Percentiles rank a stretch among this genome's conserved stretches.
These are phyloP conservation scores for Boletus sensibilis DNA, from an alignment of 768 basidiomycete genomes.

Conservation along the genomic window DNA sequence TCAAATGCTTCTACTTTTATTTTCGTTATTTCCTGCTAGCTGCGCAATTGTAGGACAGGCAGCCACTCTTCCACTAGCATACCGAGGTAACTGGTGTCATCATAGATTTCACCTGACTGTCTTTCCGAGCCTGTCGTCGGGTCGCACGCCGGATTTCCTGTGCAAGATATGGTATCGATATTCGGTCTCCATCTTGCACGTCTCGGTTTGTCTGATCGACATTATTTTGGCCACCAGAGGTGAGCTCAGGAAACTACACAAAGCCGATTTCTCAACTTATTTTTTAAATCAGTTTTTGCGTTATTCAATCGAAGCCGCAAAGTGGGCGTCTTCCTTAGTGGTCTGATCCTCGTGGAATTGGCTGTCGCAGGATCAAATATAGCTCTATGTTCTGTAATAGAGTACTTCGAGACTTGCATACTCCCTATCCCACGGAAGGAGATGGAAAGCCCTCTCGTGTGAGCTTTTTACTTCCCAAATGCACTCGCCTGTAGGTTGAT, in stretches of 20 bases:
- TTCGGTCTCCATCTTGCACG: neutral
- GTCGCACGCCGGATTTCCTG: constrained; percentile 3
- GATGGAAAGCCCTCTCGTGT: neutral
- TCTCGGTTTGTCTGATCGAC: constrained; percentile 21
- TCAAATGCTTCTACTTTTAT: constrained; percentile 21
- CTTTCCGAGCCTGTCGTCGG: constrained; percentile 12
- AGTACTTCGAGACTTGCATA: constrained; percentile 21
- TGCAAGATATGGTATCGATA: constrained; percentile 16
- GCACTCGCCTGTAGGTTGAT: neutral
- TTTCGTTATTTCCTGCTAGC: constrained; percentile 17
- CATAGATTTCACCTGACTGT: constrained; percentile 10
- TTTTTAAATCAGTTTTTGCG: constrained; percentile 13
- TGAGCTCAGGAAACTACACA: constrained; percentile 7
- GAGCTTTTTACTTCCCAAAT: constrained; percentile 16
- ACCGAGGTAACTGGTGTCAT: neutral
- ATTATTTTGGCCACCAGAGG: constrained; percentile 25
- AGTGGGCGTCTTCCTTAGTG: constrained; percentile 21
- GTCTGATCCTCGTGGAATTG: constrained; percentile 21
- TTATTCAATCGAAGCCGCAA: constrained; percentile 36
- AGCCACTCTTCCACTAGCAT: neutral
- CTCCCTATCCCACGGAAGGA: constrained; percentile 13
- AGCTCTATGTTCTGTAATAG: constrained; percentile 2
- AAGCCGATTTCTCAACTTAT: neutral
- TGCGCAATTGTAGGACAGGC: constrained; percentile 9
- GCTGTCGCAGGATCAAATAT: constrained; percentile 17